Evolutionary conservation across 1,284 basidiomycete genomes (phyloP).

Genomic region (Phellopilus nigrolimitatus): DNA sequence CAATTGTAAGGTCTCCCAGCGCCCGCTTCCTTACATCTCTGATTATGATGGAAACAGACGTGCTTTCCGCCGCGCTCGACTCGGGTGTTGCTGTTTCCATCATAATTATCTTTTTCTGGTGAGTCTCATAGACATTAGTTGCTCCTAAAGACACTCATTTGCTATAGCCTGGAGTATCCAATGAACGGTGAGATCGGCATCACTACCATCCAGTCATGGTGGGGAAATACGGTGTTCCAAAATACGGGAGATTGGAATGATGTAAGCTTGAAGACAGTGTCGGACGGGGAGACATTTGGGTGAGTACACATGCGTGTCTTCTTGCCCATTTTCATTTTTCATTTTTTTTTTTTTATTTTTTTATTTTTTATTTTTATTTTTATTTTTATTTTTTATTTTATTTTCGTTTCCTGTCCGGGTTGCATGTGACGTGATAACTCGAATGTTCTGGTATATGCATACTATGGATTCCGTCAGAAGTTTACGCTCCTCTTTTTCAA

Average conservation of each 20-base stretch:
- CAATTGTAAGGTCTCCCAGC: slow-evolving; percentile 33
- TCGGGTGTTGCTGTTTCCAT: slow-evolving; percentile 28
- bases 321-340: background rate
- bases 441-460: background rate
- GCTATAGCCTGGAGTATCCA: slow-evolving; percentile 25
- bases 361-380: background rate
- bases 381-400: background rate
- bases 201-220: slow-evolving; percentile 25
- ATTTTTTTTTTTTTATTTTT: background rate
- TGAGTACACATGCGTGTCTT: background rate
- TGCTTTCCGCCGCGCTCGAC: slow-evolving; percentile 29
- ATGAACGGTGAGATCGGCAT: slow-evolving; percentile 26
- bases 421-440: background rate
- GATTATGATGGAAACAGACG: slow-evolving; percentile 22
- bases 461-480: background rate
- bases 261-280: slow-evolving; percentile 18
- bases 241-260: slow-evolving; percentile 20
- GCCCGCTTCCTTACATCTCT: no score
- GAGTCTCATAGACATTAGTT: background rate
- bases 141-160: background rate
- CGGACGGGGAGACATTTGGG: background rate
- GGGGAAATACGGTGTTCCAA: slow-evolving; percentile 26
- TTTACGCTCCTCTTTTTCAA: background rate
- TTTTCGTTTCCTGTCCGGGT: background rate
- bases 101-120: slow-evolving; percentile 28